Percentiles rank a stretch among this genome's conserved stretches.
These are phyloP conservation scores for Fomitopsis schrenkii DNA, from an alignment of 1,284 basidiomycete species.

Conservation along the genomic window DNA sequence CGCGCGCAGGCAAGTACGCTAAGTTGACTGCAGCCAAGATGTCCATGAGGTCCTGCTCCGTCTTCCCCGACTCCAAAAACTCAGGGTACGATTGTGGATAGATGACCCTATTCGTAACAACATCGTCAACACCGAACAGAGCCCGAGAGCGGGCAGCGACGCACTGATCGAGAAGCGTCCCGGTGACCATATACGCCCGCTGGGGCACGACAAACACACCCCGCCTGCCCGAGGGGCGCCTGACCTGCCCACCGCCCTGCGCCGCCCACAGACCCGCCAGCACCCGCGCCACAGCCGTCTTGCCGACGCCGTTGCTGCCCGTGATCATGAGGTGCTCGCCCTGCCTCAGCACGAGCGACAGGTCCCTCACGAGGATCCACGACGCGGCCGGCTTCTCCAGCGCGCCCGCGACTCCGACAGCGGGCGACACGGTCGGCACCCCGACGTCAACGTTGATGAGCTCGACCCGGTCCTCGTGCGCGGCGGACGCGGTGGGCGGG, in stretches of 20 bases:
- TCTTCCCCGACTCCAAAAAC: conserved; percentile 60
- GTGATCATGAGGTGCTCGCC: conserved; percentile 95
- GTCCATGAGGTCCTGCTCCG: conserved; percentile 66
- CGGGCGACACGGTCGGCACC: conserved; percentile 53
- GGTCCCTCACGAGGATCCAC: conserved; percentile 63
- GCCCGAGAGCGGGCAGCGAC: conserved; percentile 20
- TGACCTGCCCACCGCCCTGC: conserved; percentile 40
- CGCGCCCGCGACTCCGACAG: conserved; percentile 13
- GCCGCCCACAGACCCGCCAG: conserved; percentile 86
- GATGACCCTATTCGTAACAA: conserved; percentile 41
- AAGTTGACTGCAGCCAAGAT: conserved; percentile 83
- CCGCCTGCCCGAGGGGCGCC: conserved; percentile 44
- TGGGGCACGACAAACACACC: conserved; percentile 88
- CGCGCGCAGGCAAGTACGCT: conserved; percentile 81
- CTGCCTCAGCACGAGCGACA: conserved; percentile 67
- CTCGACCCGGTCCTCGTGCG: conserved; percentile 31
- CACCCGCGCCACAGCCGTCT: conserved; percentile 90
- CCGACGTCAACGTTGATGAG: conserved; percentile 71
- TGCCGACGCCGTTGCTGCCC: conserved; percentile 91
- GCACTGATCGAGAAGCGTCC: conserved; percentile 84
- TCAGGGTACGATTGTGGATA: conserved; percentile 85
- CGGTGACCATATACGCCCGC: conserved; percentile 86
- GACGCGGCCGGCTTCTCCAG: conserved; percentile 28
- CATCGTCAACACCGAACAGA: background rate
- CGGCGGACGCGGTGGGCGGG: conserved; percentile 32